Evolutionary conservation across 495 filamentous ascomycete genomes (phyloP).

Genomic region (Annulohypoxylon moriforme): DNA sequence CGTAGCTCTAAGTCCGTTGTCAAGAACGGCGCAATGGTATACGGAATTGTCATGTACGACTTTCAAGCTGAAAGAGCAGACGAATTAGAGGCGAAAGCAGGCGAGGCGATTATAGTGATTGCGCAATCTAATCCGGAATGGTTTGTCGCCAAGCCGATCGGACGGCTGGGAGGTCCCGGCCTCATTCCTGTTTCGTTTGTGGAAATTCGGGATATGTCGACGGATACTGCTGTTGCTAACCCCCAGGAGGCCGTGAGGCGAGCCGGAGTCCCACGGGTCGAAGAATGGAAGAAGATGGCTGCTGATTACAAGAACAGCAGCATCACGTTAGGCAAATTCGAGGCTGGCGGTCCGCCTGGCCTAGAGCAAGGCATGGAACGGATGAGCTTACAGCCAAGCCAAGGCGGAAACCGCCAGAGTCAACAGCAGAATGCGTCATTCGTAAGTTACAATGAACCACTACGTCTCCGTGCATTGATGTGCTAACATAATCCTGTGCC

Average conservation of each 20-base stretch:
- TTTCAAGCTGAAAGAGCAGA: conserved; percentile 95
- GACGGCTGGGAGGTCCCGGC: conserved; percentile 90
- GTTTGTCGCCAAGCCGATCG: conserved; percentile 99
- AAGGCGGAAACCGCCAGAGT: conserved; percentile 56
- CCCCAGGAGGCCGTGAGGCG: conserved; percentile 85
- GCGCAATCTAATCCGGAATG: conserved; percentile 99
- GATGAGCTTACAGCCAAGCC: conserved; percentile 74
- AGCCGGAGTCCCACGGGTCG: conserved; percentile 95
- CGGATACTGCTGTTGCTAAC: conserved; percentile 82
- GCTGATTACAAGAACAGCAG: conserved; percentile 99
- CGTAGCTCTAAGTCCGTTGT: conserved; percentile 65
- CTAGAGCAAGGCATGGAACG: conserved; percentile 80
- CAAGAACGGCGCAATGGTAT: conserved; percentile 88
- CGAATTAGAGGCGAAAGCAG: conserved; percentile 92
- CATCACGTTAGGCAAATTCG: conserved; percentile 92
- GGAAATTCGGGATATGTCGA: conserved; percentile 94
- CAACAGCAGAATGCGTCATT: conserved; percentile 54
- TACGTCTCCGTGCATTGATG: conserved; percentile 13
- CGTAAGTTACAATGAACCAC: conserved; percentile 50
- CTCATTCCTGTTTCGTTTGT: conserved; percentile 97
- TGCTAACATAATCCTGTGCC: conserved; percentile 40
- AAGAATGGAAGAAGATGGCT: conserved; percentile 99
- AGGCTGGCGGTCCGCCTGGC: conserved; percentile 62
- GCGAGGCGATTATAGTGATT: conserved; percentile 97
- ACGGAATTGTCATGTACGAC: conserved; percentile 96